Evolutionary conservation across 768 basidiomycete genomes (phyloP).

Genomic region (Fomitopsis serialis): DNA sequence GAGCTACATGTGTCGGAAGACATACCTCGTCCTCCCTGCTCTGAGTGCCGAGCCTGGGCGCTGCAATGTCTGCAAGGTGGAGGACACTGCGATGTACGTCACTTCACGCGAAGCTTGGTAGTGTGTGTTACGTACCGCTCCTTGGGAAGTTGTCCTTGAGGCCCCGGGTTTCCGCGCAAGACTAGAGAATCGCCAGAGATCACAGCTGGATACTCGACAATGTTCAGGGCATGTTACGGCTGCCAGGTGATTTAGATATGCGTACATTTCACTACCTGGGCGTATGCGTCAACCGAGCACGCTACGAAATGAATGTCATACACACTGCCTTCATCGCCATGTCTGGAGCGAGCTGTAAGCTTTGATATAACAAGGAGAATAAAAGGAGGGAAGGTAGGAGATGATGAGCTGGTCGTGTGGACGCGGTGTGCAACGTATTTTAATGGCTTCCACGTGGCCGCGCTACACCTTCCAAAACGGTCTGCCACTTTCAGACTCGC

Average conservation of each 20-base stretch:
- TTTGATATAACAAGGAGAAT: neutral
- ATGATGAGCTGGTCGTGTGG: constrained; percentile 3
- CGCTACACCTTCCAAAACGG: constrained; percentile 28
- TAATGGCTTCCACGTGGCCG: constrained; percentile 43
- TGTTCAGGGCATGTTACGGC: constrained; percentile 17
- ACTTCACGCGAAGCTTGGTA: neutral
- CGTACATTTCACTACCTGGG: constrained; percentile 34
- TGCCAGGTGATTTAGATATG: constrained; percentile 7
- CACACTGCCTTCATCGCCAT: constrained; percentile 80
- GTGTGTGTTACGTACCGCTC: constrained; percentile 59
- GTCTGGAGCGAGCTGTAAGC: constrained; percentile 3
- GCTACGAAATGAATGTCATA: constrained; percentile 6
- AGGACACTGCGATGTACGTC: constrained; percentile 53
- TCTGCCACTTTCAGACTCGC: neutral
- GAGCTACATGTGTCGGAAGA: neutral
- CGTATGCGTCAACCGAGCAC: neutral
- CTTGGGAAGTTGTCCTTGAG: constrained; percentile 85
- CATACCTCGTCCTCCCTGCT: constrained; percentile 80
- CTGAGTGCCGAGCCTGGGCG: constrained; percentile 79
- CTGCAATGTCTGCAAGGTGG: constrained; percentile 81
- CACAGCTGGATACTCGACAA: constrained; percentile 52
- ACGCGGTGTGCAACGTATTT: neutral
- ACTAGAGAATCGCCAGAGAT: constrained; percentile 89
- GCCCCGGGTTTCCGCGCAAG: constrained; percentile 68
- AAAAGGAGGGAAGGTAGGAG: neutral